Base-by-base conservation (phyloP, 345 rosid species). In the Microcos paniculata region DNA sequence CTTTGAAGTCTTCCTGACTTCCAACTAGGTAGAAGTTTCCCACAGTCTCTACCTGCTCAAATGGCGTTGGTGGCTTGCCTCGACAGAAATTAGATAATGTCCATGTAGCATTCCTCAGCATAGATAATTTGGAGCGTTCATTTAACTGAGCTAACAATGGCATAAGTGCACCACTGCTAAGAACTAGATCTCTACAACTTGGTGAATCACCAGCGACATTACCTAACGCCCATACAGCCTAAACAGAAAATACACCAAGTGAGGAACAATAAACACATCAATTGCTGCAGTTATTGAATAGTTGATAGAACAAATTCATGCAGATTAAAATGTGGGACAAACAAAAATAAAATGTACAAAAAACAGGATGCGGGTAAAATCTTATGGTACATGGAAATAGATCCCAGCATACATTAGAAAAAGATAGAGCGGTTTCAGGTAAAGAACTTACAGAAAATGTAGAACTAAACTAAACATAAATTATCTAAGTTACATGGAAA, bases 161-260 rank as follows among this genome's bases (percentile, higher is more conserved):
- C 82, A 82, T 56, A 52, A 91, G 85, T 71, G 93, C 96, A 58
- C 93, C 93, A 76, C 69, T 73, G 73, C 82, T 80, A 76, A 89
- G 93, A 84, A 89, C 91, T 74, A 90, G 92, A 71, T 90, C 90
- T 81, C 92, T 85, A 82, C 91, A 89, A 81, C 70, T 84, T 57
- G 90, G 91, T 14, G 93, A 91, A 79, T 91, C 93, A 62, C 93
- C 93, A 62, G 93, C 96, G 80, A 91, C 91, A 84, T 87, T 89
- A 62, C 96, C 96, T 80, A 91, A 84, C 67, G 96, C 93, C 96
- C 93, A 89, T 66, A 91, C 93, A 2, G 93, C 96, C 93, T 88
- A 28, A 51, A 84, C 19, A 78, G 13, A 59, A 58, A 24, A 49
- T 10, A 69, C 3, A 15, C 42, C 14, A 69, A 72, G 51, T 12